Conservation (phyloP, 139 green algal genomes). For the Chlamydomonas incerta region DNA sequence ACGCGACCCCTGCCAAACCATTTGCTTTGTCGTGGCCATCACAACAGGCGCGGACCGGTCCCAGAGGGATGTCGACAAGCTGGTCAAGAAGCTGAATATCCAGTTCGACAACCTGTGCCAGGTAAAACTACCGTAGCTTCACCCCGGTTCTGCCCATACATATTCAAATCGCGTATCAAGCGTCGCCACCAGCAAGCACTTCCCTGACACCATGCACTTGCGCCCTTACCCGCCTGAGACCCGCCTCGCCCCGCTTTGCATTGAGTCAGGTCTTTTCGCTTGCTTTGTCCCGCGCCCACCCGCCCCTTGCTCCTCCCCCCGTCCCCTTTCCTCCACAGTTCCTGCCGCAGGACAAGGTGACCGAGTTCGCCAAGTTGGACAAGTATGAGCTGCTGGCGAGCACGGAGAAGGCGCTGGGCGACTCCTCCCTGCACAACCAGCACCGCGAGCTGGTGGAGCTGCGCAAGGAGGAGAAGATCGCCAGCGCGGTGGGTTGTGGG, state of each 20-base stretch:
- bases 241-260: too few relatives aligned
- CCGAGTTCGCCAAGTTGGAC: conserved; percentile 89
- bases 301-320: too few relatives aligned
- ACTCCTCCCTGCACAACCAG: conserved; percentile 74
- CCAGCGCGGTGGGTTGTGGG: background rate
- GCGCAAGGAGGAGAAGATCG: conserved; percentile 44
- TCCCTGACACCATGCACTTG: too few relatives aligned
- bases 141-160: background rate
- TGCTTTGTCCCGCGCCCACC: background rate
- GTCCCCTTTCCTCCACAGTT: conserved; percentile 71
- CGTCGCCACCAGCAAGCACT: background rate
- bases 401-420: conserved; percentile 92
- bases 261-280: too few relatives aligned
- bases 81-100: conserved; percentile 83
- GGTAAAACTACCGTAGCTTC: background rate
- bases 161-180: background rate
- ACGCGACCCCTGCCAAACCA: too few relatives aligned
- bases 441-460: conserved; percentile 79
- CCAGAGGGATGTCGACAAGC: conserved; percentile 69
- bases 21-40: too few relatives aligned
- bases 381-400: conserved; percentile 85
- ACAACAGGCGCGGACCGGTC: conserved; percentile 53
- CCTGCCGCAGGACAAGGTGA: conserved; percentile 95
- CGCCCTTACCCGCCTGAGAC: too few relatives aligned
- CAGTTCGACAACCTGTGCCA: conserved; percentile 98